Conservation (phyloP, 805 yeast species). For the Citeromyces nyonsensis region DNA sequence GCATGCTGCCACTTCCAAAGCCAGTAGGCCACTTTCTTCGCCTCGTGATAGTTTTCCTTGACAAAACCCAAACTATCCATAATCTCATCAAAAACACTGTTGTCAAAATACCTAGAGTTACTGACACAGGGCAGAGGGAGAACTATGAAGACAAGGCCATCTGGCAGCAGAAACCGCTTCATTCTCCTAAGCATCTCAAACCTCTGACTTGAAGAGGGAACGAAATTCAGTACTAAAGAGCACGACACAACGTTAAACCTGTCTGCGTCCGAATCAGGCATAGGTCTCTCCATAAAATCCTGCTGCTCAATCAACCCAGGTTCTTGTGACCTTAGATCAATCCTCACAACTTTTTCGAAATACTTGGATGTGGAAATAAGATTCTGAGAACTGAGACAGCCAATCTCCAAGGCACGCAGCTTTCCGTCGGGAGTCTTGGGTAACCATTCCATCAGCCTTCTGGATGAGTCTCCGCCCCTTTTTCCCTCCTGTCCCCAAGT, state of each 20-base stretch:
- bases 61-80: conserved; percentile 48
- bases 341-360: conserved; percentile 37
- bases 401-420: conserved; percentile 59
- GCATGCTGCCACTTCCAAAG: conserved; percentile 29
- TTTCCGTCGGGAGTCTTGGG: conserved; percentile 11
- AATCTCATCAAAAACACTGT: conserved; percentile 22
- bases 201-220: conserved; percentile 51
- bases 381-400: conserved; percentile 60
- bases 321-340: conserved; percentile 73
- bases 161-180: conserved; percentile 31
- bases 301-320: conserved; percentile 50
- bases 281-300: conserved; percentile 70
- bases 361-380: conserved; percentile 42
- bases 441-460: conserved; percentile 62
- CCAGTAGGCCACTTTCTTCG: conserved; percentile 65
- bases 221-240: conserved; percentile 80
- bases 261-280: conserved; percentile 29
- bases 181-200: conserved; percentile 67
- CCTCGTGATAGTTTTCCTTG: conserved; percentile 29
- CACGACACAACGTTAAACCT: conserved; percentile 61
- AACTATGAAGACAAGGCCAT: conserved; percentile 40
- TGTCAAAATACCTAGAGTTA: conserved; percentile 69
- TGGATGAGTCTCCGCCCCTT: conserved; percentile 90
- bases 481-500: conserved; percentile 62
- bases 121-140: conserved; percentile 76